Conservation (phyloP, 78 protist genomes). For the Dictyostelium firmibasis region DNA sequence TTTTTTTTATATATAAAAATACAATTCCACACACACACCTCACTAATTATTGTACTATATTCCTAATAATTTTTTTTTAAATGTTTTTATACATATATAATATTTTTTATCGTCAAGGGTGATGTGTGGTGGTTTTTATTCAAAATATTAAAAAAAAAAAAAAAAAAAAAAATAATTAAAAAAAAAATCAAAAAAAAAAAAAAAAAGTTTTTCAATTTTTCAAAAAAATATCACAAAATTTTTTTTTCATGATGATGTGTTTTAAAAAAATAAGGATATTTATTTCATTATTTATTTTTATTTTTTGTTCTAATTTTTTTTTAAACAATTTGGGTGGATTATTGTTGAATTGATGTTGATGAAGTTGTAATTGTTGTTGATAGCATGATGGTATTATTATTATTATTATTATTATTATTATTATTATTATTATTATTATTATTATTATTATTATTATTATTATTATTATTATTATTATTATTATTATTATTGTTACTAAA, state of each 20-base stretch:
- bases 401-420: too few relatives aligned
- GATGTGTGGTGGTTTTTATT: neutral
- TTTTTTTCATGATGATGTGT: neutral
- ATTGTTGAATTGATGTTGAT: neutral
- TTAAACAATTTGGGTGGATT: too few relatives aligned
- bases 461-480: neutral
- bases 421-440: neutral
- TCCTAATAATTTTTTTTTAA: neutral
- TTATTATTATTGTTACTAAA: neutral
- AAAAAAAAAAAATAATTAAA: neutral
- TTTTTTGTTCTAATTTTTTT: too few relatives aligned
- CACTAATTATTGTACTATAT: neutral
- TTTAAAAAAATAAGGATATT: neutral
- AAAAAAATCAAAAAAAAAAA: neutral
- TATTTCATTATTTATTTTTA: too few relatives aligned
- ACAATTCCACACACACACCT: neutral
- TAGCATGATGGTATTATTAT: too few relatives aligned
- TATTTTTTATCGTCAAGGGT: neutral
- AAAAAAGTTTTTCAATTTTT: neutral
- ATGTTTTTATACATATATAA: neutral
- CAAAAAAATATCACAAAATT: neutral
- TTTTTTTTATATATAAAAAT: neutral
- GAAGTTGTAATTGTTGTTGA: too few relatives aligned
- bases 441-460: neutral
- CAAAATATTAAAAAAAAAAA: neutral